Evolutionary conservation across 2,329 filamentous ascomycete species (phyloP).

Genomic region (Colletotrichum sp.): DNA sequence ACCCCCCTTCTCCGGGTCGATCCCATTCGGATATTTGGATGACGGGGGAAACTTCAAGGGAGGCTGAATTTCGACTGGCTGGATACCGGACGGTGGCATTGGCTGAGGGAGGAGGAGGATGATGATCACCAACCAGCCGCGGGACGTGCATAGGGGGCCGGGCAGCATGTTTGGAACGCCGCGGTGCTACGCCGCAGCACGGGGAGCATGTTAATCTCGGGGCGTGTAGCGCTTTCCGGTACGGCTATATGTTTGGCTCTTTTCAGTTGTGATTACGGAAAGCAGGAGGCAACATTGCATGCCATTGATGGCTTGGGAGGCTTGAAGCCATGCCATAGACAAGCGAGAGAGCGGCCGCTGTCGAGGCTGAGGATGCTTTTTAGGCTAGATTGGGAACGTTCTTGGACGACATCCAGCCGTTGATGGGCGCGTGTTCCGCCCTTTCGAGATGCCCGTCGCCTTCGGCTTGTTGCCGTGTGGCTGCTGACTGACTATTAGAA

Average conservation of each 20-base stretch:
- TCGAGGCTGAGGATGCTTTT: background rate
- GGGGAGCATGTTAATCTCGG: conserved; percentile 10
- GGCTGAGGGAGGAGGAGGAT: background rate
- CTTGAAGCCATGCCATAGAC: background rate
- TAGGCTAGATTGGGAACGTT: background rate
- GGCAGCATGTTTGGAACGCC: background rate
- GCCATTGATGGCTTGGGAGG: background rate
- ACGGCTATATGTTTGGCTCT: background rate
- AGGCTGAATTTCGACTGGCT: background rate
- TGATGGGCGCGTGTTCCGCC: background rate
- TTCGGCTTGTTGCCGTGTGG: conserved; percentile 16
- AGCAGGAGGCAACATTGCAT: background rate
- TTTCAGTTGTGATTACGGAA: background rate
- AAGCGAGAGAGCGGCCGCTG: background rate
- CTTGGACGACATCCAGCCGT: background rate
- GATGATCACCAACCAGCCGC: conserved; percentile 1
- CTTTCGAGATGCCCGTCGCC: background rate
- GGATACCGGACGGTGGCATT: background rate
- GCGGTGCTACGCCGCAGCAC: conserved; percentile 3
- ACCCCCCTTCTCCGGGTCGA: background rate
- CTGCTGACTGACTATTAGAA: conserved; percentile 20
- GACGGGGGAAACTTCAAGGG: background rate
- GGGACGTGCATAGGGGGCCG: background rate
- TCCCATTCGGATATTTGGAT: background rate
- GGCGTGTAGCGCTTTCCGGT: too few relatives aligned